phyloP scores from a whole-genome alignment of 768 basidiomycete genomes.

The Tylopilus cervinicoccineus region DNA sequence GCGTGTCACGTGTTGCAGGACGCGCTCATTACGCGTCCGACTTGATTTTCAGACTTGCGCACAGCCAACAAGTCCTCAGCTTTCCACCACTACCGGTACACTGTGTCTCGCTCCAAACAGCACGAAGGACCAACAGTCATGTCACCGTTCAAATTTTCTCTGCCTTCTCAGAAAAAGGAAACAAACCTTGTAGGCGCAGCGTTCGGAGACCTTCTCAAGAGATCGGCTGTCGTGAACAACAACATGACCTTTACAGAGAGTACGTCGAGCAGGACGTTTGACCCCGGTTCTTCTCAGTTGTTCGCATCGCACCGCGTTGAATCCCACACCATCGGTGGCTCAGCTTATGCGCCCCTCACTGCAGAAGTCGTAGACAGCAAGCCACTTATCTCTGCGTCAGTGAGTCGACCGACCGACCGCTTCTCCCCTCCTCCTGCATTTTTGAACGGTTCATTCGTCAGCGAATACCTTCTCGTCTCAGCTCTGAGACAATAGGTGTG shows the following conservation, averaged over 20 bases:
- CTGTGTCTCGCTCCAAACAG: not conserved
- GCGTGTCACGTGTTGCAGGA: constrained; percentile 11
- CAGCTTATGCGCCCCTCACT: constrained; percentile 3
- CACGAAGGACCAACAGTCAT: constrained; percentile 3
- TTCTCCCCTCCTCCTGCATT: not conserved
- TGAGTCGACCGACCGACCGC: not conserved
- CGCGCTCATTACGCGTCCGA: constrained; percentile 5
- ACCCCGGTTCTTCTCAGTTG: constrained; percentile 9
- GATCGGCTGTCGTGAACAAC: constrained; percentile 2
- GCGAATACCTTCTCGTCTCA: constrained; percentile 9
- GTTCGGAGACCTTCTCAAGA: constrained; percentile 9
- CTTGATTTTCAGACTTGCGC: not conserved
- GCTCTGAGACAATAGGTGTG: constrained; percentile 19
- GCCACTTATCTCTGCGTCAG: not conserved
- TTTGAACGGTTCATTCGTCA: not conserved
- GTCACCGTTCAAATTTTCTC: constrained; percentile 19
- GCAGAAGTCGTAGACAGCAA: constrained; percentile 8
- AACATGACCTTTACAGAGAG: constrained; percentile 11
- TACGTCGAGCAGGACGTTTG: not conserved
- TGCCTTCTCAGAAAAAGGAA: constrained; percentile 11
- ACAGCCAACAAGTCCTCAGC: not conserved
- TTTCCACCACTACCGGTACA: not conserved
- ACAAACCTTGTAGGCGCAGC: not conserved
- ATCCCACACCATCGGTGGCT: constrained; percentile 4
- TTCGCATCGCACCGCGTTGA: constrained; percentile 13